Evolutionary conservation across 805 yeast genomes (phyloP).

Genomic region (Hanseniaspora pseudoguilliermondii): DNA sequence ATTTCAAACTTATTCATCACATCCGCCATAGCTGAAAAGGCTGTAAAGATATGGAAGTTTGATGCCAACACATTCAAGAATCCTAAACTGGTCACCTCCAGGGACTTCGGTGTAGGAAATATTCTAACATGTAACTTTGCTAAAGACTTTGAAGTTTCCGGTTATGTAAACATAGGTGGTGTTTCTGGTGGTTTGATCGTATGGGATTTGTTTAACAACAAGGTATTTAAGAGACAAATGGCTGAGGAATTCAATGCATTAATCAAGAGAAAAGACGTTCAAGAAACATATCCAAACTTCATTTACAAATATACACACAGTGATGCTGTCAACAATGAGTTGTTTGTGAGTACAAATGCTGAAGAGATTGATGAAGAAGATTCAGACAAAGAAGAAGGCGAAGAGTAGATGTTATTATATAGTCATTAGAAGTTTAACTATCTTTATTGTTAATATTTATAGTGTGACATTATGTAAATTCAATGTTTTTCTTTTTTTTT

Average conservation of each 20-base stretch:
- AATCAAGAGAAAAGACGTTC: conserved; percentile 44
- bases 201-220: conserved; percentile 84
- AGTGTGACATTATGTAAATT: no score
- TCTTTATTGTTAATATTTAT: no score
- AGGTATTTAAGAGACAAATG: conserved; percentile 60
- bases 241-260: conserved; percentile 41
- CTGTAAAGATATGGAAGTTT: conserved; percentile 73
- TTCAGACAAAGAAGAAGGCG: conserved; percentile 40
- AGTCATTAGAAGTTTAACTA: no score
- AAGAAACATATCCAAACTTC: conserved; percentile 41
- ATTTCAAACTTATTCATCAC: conserved; percentile 68
- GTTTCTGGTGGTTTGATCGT: conserved; percentile 69
- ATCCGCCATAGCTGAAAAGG: conserved; percentile 82
- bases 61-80: conserved; percentile 23
- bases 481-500: no score
- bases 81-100: conserved; percentile 79
- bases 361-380: conserved; percentile 52
- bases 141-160: conserved; percentile 74
- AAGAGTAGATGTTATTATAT: conserved; percentile 5
- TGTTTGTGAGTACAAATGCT: conserved; percentile 50
- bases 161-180: conserved; percentile 79
- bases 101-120: conserved; percentile 91
- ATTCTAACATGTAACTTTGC: conserved; percentile 75
- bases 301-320: conserved; percentile 52
- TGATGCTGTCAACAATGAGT: conserved; percentile 31